These are phyloP conservation scores for Inosperma sp. DNA, from an alignment of 768 basidiomycete genomes.

Conservation along the genomic window DNA sequence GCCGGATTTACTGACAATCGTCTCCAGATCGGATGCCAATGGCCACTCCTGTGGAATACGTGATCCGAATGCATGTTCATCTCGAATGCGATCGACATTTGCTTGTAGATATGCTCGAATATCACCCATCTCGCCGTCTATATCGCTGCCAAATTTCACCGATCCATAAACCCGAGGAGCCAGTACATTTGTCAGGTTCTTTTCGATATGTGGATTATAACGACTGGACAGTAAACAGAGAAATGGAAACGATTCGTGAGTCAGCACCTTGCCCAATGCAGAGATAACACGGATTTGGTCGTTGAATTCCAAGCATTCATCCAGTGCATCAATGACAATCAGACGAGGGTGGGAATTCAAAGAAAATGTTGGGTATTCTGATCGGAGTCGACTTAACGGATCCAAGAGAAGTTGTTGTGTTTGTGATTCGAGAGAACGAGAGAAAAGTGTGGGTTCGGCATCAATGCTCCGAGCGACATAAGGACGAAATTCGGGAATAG, in stretches of 20 bases:
- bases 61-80: neutral
- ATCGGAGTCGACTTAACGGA: neutral
- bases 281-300: conserved; percentile 11
- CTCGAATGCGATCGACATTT: neutral
- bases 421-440: neutral
- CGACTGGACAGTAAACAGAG: conserved; percentile 16
- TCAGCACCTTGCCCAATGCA: conserved; percentile 1
- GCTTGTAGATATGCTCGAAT: neutral
- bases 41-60: conserved; percentile 9
- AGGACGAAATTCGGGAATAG: neutral
- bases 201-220: conserved; percentile 11
- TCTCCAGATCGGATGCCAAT: neutral
- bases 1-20: conserved; percentile 10
- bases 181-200: neutral
- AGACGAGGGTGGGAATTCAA: neutral
- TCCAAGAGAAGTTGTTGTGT: neutral
- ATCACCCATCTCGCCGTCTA: neutral
- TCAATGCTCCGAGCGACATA: neutral
- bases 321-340: conserved; percentile 6
- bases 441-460: neutral
- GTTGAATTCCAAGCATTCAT: conserved; percentile 14
- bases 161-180: no score
- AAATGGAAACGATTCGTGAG: neutral
- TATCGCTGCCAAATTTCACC: neutral
- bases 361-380: neutral